Evolutionary conservation across 352 stramenopile species (phyloP), one percentile per base, ranked within the genome.

Genomic region (Globisporangium ultimum): DNA sequence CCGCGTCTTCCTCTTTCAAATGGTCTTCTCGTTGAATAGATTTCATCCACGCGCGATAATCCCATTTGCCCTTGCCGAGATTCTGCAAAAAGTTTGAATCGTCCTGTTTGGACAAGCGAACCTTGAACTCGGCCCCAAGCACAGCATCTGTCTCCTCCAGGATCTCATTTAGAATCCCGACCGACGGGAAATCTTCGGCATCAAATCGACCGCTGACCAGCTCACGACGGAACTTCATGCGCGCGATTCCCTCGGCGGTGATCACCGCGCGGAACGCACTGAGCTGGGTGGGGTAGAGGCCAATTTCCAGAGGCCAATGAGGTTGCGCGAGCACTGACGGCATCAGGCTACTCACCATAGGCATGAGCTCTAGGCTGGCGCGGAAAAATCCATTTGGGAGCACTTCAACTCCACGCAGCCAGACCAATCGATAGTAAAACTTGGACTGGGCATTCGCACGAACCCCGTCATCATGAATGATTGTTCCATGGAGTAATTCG

Each of bases 381-480:
- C 77, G 75, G 56, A 76, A 91, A 46, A 82, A 84, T 14, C 78
- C 74, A 51, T 91, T 89, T 2, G 75, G 63, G n/a, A 93, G 61
- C 22, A 76, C 56, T 50, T 87, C 66, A 12, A 93, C 74, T 4
- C 80, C 83, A 52, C 83, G 70, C 3, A 93, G 57, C 80, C 79
- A 93, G 15, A 91, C 56, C 40, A 93, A 64, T 10, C 80, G 83
- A 42, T 86, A 78, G 50, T 76, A 91, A 13, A 70, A 67, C 24
- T 21, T 51, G 22, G 58, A 48, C 5, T 46, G 17, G 17, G 38
- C 46, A 21, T 63, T 61, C 21, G 48, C 36, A 10, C 64, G 67
- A 10, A 71, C 45, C 61, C 65, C 42, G 47, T 76, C 52, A 43
- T 76, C 61, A 12, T 71, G 48, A 43, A 82, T 22, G 22, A 79